Percentiles rank a stretch among this genome's conserved stretches.
phyloP scores from a whole-genome alignment of 1,284 basidiomycete species.

The Taiwanofungus camphoratus region DNA sequence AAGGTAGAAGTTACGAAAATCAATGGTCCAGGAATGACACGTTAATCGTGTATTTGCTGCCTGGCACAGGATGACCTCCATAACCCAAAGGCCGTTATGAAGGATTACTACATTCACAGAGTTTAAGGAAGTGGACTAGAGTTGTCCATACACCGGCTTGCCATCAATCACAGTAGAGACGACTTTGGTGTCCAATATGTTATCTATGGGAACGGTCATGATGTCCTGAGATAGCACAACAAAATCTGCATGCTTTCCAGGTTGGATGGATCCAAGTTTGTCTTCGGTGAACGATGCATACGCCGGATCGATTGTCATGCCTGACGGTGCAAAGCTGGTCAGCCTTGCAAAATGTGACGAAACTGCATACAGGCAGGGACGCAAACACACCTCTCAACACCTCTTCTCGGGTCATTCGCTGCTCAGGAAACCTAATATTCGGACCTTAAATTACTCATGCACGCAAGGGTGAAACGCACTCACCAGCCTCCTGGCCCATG shows the following conservation, averaged over 20 bases:
- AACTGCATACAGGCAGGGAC: neutral
- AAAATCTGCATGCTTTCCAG: conserved; percentile 82
- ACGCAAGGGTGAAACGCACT: conserved; percentile 16
- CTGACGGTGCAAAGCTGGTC: too few relatives aligned
- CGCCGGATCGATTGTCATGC: conserved; percentile 76
- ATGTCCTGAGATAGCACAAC: conserved; percentile 80
- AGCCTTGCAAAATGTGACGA: neutral
- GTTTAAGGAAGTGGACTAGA: too few relatives aligned
- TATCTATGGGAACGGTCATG: conserved; percentile 54
- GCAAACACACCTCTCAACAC: conserved; percentile 51
- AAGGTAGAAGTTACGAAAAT: too few relatives aligned
- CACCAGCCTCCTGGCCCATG: conserved; percentile 82
- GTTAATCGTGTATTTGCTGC: too few relatives aligned
- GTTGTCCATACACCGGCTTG: conserved; percentile 51
- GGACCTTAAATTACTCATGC: conserved; percentile 2
- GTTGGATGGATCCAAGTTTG: conserved; percentile 62
- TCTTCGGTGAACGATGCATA: conserved; percentile 83
- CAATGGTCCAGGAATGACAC: too few relatives aligned
- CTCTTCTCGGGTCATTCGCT: conserved; percentile 71
- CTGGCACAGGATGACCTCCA: too few relatives aligned
- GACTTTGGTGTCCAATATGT: conserved; percentile 69
- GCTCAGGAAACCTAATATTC: conserved; percentile 70
- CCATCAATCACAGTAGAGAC: conserved; percentile 80
- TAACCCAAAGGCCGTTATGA: too few relatives aligned
- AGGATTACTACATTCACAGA: too few relatives aligned